Conservation (phyloP, 2,329 filamentous ascomycete genomes). For the Claviceps sp. region DNA sequence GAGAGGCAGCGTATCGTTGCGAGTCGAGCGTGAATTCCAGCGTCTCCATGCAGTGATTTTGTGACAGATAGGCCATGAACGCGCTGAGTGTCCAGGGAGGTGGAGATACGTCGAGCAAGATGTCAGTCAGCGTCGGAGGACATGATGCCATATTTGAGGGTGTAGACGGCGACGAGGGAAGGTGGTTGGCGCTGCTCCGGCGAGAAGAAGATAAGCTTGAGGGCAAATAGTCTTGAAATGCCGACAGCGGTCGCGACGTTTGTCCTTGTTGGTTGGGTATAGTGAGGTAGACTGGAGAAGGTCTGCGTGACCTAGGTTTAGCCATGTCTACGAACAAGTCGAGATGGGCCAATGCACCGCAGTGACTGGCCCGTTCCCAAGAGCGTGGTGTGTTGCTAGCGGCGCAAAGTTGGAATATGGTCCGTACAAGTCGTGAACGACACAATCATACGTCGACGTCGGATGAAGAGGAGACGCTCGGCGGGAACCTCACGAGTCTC, state of each 20-base stretch:
- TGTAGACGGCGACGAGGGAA: slow-evolving; percentile 25
- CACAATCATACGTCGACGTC: not conserved
- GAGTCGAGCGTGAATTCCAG: slow-evolving; percentile 95
- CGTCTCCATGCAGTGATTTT: slow-evolving; percentile 93
- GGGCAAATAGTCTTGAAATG: slow-evolving; percentile 33
- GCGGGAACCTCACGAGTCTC: not conserved
- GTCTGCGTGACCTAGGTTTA: slow-evolving; percentile 30
- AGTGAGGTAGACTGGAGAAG: slow-evolving; percentile 29
- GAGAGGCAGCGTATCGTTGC: slow-evolving; percentile 60
- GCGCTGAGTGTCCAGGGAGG: slow-evolving; percentile 83
- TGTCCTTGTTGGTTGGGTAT: slow-evolving; percentile 26
- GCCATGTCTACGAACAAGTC: slow-evolving; percentile 4
- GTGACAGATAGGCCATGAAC: slow-evolving; percentile 92
- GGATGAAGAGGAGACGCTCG: not conserved
- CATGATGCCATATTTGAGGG: slow-evolving; percentile 18
- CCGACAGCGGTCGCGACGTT: slow-evolving; percentile 30
- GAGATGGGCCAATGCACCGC: not conserved
- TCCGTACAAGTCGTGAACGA: not conserved
- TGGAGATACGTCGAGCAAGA: slow-evolving; percentile 72
- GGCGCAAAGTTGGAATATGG: not conserved
- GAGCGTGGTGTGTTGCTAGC: not conserved
- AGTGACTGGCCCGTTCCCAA: not conserved
- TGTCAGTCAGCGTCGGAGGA: slow-evolving; percentile 67
- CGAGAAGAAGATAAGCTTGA: slow-evolving; percentile 27
- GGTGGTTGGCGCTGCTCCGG: slow-evolving; percentile 33